These are phyloP conservation scores for Micromonas commoda DNA, from an alignment of 139 green algal species.

Conservation along the genomic window DNA sequence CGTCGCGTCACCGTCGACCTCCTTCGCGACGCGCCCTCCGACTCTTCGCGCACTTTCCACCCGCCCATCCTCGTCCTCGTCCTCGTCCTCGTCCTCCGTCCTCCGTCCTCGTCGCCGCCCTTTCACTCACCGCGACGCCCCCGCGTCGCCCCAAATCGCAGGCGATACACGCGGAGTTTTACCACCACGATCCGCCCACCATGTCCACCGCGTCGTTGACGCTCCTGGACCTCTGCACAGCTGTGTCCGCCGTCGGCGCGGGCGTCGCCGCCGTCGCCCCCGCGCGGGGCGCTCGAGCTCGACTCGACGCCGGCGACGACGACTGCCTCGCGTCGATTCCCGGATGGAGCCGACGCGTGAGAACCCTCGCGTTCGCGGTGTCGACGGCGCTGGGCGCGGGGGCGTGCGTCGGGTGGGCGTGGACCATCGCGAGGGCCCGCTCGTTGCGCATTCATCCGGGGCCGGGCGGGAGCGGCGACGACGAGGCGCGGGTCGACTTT, in stretches of 20 bases:
- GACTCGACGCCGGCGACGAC: too few relatives aligned
- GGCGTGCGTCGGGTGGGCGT: neutral
- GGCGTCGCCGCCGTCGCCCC: too few relatives aligned
- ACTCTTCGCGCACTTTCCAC: neutral
- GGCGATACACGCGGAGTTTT: neutral
- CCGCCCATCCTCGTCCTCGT: neutral
- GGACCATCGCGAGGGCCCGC: neutral
- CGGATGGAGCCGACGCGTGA: too few relatives aligned
- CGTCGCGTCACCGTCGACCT: neutral
- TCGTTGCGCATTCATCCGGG: neutral
- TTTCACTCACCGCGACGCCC: too few relatives aligned
- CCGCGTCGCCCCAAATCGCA: too few relatives aligned
- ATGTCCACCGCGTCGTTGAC: neutral
- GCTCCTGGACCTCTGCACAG: neutral
- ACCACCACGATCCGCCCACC: too few relatives aligned
- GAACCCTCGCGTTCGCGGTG: neutral
- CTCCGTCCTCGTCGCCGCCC: too few relatives aligned
- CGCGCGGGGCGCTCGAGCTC: too few relatives aligned
- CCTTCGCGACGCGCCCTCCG: neutral
- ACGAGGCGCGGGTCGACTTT: neutral
- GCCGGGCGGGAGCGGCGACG: too few relatives aligned
- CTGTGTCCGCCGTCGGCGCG: neutral
- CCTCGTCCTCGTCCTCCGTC: neutral
- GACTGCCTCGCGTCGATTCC: too few relatives aligned
- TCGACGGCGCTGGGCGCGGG: neutral